phyloP scores from a whole-genome alignment of 2,329 filamentous ascomycete genomes.

The Ophiocordyceps unilateralis region DNA sequence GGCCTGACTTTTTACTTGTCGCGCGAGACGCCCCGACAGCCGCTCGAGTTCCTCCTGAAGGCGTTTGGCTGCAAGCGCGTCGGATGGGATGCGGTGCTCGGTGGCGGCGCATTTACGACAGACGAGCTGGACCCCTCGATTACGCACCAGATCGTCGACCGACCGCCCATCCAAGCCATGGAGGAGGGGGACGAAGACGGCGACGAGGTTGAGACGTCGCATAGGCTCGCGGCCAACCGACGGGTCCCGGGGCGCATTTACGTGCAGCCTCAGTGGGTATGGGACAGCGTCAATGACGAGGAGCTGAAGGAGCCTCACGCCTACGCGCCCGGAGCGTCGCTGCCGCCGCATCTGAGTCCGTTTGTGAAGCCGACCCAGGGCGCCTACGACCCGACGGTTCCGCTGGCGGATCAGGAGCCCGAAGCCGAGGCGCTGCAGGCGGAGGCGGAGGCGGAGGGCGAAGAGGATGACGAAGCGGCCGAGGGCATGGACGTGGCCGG shows the following conservation, averaged over 20 bases:
- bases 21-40: conserved; percentile 76
- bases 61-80: conserved; percentile 92
- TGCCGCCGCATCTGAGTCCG: conserved; percentile 89
- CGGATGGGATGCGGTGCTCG: conserved; percentile 83
- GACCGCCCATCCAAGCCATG: conserved; percentile 53
- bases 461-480: conserved; percentile 58
- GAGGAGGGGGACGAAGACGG: conserved; percentile 29
- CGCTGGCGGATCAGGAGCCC: conserved; percentile 73
- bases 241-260: conserved; percentile 86
- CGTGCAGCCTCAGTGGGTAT: conserved; percentile 95
- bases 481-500: conserved; percentile 44
- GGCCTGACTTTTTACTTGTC: conserved; percentile 86
- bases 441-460: conserved; percentile 35
- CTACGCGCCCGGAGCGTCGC: conserved; percentile 74
- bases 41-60: conserved; percentile 83
- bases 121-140: conserved; percentile 77
- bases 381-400: conserved; percentile 77
- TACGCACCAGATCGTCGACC: conserved; percentile 91
- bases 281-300: conserved; percentile 89
- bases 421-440: conserved; percentile 68
- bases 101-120: conserved; percentile 81
- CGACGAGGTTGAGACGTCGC: conserved; percentile 45
- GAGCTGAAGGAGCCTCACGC: conserved; percentile 73
- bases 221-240: conserved; percentile 42
- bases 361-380: conserved; percentile 81